A percentile compares a stretch with the other conserved stretches of the same genome.
These are phyloP conservation scores for Elsinoe batatas DNA, from an alignment of 2,329 filamentous ascomycete species.

Conservation along the genomic window DNA sequence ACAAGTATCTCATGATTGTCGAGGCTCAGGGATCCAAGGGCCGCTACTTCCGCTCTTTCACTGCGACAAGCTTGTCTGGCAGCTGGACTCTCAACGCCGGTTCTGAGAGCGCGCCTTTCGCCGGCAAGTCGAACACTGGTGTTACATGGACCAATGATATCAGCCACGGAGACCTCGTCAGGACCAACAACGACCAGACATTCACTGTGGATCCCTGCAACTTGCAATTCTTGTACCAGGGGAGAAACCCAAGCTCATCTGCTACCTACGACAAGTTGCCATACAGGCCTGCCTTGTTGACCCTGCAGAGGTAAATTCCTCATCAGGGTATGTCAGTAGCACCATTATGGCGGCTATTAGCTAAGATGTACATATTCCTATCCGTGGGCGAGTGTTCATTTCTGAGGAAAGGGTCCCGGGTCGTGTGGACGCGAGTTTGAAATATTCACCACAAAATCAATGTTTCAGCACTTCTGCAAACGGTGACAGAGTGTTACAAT, in stretches of 20 bases:
- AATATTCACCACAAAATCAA: too few relatives aligned
- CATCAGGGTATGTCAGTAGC: background rate
- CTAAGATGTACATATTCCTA: too few relatives aligned
- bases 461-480: too few relatives aligned
- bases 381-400: too few relatives aligned
- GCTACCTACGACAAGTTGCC: constrained; percentile 43
- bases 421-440: too few relatives aligned
- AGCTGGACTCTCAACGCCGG: constrained; percentile 50
- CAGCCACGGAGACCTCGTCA: constrained; percentile 54
- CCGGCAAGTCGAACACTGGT: constrained; percentile 56
- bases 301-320: constrained; percentile 25
- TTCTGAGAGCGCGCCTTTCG: constrained; percentile 50
- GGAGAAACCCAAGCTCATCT: constrained; percentile 33
- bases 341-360: background rate
- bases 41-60: constrained; percentile 59
- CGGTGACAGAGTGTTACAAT: too few relatives aligned
- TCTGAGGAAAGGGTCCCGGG: too few relatives aligned
- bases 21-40: constrained; percentile 50
- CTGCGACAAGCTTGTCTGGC: constrained; percentile 46
- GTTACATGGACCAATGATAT: constrained; percentile 59
- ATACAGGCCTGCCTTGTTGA: constrained; percentile 48
- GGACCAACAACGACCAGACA: constrained; percentile 50
- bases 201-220: constrained; percentile 55
- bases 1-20: constrained; percentile 58
- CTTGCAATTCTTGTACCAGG: constrained; percentile 56